Percentiles rank a stretch among this genome's conserved stretches.
Evolutionary conservation across 345 rosid species (phyloP).

Genomic region (Limnanthes douglasii): DNA sequence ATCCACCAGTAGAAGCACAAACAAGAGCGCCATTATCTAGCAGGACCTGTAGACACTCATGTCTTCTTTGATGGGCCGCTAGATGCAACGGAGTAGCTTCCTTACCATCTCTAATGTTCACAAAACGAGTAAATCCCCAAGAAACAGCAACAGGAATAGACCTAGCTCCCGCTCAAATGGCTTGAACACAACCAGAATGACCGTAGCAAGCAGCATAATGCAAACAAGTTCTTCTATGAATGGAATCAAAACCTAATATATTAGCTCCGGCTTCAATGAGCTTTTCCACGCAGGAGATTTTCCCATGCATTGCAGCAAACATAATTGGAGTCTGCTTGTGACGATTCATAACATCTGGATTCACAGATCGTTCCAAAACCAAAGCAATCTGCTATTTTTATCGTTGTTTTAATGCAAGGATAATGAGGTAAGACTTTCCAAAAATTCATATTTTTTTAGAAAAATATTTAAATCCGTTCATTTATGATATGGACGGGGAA

Average conservation of each 20-base stretch:
- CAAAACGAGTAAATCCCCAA: constrained; percentile 92
- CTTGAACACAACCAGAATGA: constrained; percentile 64
- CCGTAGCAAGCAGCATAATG: constrained; percentile 95
- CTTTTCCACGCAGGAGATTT: constrained; percentile 62
- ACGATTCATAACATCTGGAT: too few species aligned
- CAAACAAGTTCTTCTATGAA: constrained; percentile 80
- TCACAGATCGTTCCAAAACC: too few species aligned
- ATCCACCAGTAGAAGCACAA: constrained; percentile 87
- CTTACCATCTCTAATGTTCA: constrained; percentile 75
- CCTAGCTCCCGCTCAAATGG: constrained; percentile 64
- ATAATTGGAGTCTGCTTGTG: constrained; percentile 99
- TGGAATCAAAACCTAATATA: constrained; percentile 86
- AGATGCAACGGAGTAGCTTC: constrained; percentile 97
- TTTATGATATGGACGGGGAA: too few species aligned
- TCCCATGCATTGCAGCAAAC: constrained; percentile 98
- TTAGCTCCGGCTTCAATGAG: constrained; percentile 93
- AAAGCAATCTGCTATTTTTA: too few species aligned
- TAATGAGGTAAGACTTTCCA: too few species aligned
- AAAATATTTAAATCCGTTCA: too few species aligned
- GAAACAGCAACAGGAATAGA: constrained; percentile 73
- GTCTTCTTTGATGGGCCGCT: constrained; percentile 81
- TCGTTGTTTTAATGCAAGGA: too few species aligned
- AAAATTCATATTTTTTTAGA: too few species aligned
- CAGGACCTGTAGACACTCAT: constrained; percentile 75
- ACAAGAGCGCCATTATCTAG: constrained; percentile 84